A percentile compares a stretch with the other conserved stretches of the same genome.
Conservation (phyloP, 2,329 filamentous ascomycete genomes). For the Blastomyces parvus region DNA sequence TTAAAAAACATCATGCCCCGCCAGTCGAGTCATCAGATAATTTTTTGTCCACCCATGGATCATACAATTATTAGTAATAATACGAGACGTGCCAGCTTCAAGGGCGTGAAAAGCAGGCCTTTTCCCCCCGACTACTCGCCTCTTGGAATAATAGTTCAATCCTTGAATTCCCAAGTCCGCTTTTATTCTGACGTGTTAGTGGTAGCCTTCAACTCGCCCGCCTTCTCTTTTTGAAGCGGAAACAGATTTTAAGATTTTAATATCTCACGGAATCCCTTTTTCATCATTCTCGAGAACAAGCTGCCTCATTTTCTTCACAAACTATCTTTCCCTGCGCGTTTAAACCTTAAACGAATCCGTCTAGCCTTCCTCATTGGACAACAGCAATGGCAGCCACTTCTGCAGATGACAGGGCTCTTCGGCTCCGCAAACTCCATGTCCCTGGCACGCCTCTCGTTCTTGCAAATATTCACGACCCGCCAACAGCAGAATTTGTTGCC, state of each 20-base stretch:
- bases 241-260: neutral
- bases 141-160: neutral
- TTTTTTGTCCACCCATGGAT: neutral
- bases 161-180: neutral
- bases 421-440: constrained; percentile 36
- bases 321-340: neutral
- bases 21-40: neutral
- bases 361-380: neutral
- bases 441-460: constrained; percentile 45
- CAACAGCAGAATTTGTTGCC: constrained; percentile 39
- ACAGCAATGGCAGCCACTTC: constrained; percentile 3
- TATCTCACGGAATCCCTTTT: neutral
- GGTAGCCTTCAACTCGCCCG: no score
- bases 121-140: neutral
- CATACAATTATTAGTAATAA: neutral
- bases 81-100: neutral
- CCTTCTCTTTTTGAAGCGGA: neutral
- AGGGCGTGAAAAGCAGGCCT: neutral
- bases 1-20: neutral
- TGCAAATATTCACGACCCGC: constrained; percentile 47
- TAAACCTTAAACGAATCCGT: neutral
- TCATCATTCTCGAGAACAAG: neutral
- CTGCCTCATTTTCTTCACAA: neutral
- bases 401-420: constrained; percentile 12
- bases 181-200: neutral